Evolutionary conservation across 2,329 filamentous ascomycete genomes (phyloP).

Genomic region (Arthrocladium fulminans): DNA sequence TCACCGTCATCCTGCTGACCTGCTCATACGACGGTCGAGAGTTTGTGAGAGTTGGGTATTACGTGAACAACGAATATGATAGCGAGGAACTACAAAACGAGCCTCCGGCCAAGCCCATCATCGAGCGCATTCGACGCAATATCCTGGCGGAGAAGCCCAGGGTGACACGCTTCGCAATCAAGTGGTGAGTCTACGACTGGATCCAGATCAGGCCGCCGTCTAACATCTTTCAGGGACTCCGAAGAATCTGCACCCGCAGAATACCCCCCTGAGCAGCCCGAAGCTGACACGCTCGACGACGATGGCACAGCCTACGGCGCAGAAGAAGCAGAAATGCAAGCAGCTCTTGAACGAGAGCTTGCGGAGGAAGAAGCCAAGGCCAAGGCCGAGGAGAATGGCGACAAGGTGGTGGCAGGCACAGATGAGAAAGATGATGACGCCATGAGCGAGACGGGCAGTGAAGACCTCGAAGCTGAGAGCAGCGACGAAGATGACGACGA

Average conservation of each 20-base stretch:
- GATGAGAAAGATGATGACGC: constrained; percentile 60
- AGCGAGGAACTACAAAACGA: constrained; percentile 80
- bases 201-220: neutral
- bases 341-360: constrained; percentile 48
- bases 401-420: constrained; percentile 66
- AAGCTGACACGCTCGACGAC: constrained; percentile 77
- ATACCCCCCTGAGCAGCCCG: constrained; percentile 93
- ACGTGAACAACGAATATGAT: constrained; percentile 99
- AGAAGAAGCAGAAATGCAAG: constrained; percentile 71
- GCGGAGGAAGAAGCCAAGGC: constrained; percentile 38
- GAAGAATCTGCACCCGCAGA: constrained; percentile 92
- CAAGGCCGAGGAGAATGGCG: constrained; percentile 44
- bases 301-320: constrained; percentile 80
- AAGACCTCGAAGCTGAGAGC: constrained; percentile 70
- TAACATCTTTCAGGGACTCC: constrained; percentile 62
- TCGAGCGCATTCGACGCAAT: constrained; percentile 86
- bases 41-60: constrained; percentile 97
- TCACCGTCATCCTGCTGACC: constrained; percentile 91
- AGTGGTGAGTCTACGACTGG: constrained; percentile 59
- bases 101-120: constrained; percentile 81
- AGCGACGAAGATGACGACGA: constrained; percentile 61
- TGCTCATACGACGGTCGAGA: constrained; percentile 95
- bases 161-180: constrained; percentile 95
- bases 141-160: constrained; percentile 94
- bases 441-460: constrained; percentile 63